Conservation (phyloP, 768 basidiomycete species). For the Termitomyces sp. region DNA sequence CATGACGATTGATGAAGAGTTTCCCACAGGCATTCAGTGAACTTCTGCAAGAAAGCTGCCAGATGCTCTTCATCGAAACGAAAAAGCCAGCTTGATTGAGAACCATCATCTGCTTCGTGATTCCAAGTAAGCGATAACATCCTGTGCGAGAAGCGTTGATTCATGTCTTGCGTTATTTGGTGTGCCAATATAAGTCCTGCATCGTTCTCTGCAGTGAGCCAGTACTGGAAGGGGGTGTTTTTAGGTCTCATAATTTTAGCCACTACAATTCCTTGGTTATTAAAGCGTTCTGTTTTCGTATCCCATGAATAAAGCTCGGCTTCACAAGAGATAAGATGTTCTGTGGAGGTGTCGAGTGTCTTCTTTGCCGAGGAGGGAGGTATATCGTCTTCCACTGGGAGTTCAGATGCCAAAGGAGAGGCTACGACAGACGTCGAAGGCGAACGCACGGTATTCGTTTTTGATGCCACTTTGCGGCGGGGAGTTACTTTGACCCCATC, state of each 20-base stretch:
- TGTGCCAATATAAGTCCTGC: conserved; percentile 53
- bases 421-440: background rate
- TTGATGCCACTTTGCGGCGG: conserved; percentile 23
- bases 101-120: conserved; percentile 46
- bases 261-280: conserved; percentile 44
- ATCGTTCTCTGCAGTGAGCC: conserved; percentile 48
- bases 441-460: conserved; percentile 15
- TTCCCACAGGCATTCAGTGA: conserved; percentile 78
- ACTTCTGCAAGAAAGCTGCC: conserved; percentile 49
- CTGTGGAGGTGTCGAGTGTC: conserved; percentile 19
- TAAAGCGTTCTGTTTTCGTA: conserved; percentile 39
- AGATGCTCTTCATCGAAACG: conserved; percentile 61
- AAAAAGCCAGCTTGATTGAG: conserved; percentile 77
- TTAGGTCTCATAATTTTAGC: conserved; percentile 48
- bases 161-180: conserved; percentile 61
- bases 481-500: conserved; percentile 22
- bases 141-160: conserved; percentile 57
- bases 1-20: conserved; percentile 65
- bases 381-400: background rate
- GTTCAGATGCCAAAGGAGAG: conserved; percentile 2
- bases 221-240: conserved; percentile 46
- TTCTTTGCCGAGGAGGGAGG: background rate
- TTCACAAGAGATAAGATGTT: conserved; percentile 31
- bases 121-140: conserved; percentile 88
- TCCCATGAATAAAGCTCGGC: conserved; percentile 66